Evolutionary conservation across 2,329 filamentous ascomycete species (phyloP).

Genomic region (Thermoascus crustaceus): DNA sequence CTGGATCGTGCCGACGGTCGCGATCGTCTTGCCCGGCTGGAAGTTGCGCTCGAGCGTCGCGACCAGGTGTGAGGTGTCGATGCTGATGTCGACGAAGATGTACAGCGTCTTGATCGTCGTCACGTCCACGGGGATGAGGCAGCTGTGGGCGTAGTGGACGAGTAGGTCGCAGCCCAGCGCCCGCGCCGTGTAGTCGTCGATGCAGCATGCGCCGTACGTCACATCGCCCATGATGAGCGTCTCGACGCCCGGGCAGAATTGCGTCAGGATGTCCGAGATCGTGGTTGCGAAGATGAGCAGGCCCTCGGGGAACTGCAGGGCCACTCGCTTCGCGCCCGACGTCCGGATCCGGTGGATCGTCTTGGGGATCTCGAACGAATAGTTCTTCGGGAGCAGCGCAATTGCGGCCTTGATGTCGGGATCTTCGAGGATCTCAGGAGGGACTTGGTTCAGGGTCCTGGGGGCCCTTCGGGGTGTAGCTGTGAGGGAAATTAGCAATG

Average conservation of each 20-base stretch:
- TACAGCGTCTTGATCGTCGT: constrained; percentile 97
- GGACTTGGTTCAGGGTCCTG: constrained; percentile 83
- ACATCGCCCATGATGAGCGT: constrained; percentile 99
- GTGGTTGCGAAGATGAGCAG: constrained; percentile 93
- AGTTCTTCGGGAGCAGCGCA: constrained; percentile 81
- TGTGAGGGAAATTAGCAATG: constrained; percentile 28
- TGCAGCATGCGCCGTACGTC: constrained; percentile 96
- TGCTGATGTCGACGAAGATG: constrained; percentile 96
- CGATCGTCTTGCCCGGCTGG: constrained; percentile 72
- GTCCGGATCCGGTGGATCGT: constrained; percentile 90
- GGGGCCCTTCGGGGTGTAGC: constrained; percentile 65
- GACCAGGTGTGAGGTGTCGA: constrained; percentile 80
- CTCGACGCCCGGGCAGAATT: constrained; percentile 85
- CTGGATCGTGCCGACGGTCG: constrained; percentile 93
- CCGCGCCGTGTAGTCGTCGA: constrained; percentile 94
- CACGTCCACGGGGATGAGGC: constrained; percentile 89
- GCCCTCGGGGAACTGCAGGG: constrained; percentile 95
- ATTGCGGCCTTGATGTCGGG: constrained; percentile 81
- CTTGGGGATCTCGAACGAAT: constrained; percentile 97
- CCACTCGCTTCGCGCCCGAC: constrained; percentile 69
- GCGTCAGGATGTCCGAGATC: constrained; percentile 89
- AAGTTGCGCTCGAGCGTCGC: constrained; percentile 87
- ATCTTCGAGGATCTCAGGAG: constrained; percentile 76
- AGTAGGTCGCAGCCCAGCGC: constrained; percentile 90
- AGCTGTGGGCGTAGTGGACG: constrained; percentile 95